phyloP scores from a whole-genome alignment of 106 monocot species.

The Dactylorhiza incarnata region DNA sequence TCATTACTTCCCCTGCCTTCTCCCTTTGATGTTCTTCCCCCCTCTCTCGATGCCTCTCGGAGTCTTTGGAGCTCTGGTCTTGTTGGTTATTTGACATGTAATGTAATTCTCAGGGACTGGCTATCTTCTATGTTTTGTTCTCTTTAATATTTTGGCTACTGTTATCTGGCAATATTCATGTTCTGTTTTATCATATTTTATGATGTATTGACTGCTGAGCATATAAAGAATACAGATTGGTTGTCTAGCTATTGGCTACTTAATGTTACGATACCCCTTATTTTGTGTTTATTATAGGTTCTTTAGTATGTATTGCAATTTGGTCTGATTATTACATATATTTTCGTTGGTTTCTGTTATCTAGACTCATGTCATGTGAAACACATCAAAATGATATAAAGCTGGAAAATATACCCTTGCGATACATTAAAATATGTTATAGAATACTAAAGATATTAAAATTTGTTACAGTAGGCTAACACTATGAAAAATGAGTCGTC shows the following conservation, averaged over 20 bases:
- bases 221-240: not conserved
- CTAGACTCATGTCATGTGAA: too few species aligned
- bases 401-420: not conserved
- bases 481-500: not conserved
- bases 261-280: not conserved
- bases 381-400: not conserved
- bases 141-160: too few species aligned
- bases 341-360: too few species aligned
- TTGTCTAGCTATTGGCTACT: not conserved
- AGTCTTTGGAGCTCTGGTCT: not conserved
- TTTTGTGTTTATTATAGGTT: too few species aligned
- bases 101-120: not conserved
- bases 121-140: too few species aligned
- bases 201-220: too few species aligned
- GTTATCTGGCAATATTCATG: too few species aligned
- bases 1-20: not conserved
- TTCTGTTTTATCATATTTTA: too few species aligned
- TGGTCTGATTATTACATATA: too few species aligned
- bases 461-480: not conserved
- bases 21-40: not conserved
- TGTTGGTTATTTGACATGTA: not conserved
- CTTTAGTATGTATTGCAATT: too few species aligned
- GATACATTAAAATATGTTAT: not conserved
- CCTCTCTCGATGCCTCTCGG: not conserved
- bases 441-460: not conserved